phyloP scores from a whole-genome alignment of 192 early-diverging fungal genomes.

The Linnemannia exigua region DNA sequence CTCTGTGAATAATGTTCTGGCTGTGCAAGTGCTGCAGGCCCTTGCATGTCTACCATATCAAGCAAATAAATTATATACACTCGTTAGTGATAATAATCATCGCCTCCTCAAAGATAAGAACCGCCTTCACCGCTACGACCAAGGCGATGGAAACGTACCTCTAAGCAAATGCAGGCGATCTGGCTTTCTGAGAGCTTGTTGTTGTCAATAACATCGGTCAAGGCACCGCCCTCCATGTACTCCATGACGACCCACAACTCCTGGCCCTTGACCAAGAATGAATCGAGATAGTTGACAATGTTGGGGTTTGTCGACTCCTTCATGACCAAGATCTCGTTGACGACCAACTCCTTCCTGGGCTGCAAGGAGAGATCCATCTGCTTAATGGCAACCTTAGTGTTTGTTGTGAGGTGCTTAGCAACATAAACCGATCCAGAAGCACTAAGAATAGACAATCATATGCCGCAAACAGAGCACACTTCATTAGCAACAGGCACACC shows the following conservation, averaged over 20 bases:
- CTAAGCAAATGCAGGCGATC: conserved; percentile 94
- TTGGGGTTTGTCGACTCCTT: conserved; percentile 94
- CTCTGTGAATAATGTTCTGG: conserved; percentile 90
- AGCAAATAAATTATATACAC: conserved; percentile 1
- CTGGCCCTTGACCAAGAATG: conserved; percentile 83
- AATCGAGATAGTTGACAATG: conserved; percentile 97
- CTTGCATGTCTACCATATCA: conserved; percentile 71
- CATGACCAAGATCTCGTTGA: conserved; percentile 96
- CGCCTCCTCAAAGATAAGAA: too few relatives aligned
- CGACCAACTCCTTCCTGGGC: conserved; percentile 91
- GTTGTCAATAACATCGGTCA: conserved; percentile 98
- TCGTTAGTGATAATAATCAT: neutral
- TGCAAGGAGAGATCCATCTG: conserved; percentile 92
- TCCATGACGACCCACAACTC: conserved; percentile 99
- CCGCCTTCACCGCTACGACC: neutral
- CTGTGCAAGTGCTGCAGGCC: conserved; percentile 87
- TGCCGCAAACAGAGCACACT: conserved; percentile 3
- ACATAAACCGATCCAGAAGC: conserved; percentile 99
- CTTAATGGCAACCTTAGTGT: conserved; percentile 91
- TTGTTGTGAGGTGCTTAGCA: conserved; percentile 79
- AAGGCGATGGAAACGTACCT: conserved; percentile 64
- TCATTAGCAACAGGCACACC: neutral
- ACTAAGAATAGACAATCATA: conserved; percentile 45
- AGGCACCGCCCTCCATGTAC: conserved; percentile 98
- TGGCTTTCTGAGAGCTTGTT: conserved; percentile 93